A percentile compares a stretch with the other conserved stretches of the same genome.
phyloP scores from a whole-genome alignment of 2,329 filamentous ascomycete species.

The Aaosphaeria pasadenensis region DNA sequence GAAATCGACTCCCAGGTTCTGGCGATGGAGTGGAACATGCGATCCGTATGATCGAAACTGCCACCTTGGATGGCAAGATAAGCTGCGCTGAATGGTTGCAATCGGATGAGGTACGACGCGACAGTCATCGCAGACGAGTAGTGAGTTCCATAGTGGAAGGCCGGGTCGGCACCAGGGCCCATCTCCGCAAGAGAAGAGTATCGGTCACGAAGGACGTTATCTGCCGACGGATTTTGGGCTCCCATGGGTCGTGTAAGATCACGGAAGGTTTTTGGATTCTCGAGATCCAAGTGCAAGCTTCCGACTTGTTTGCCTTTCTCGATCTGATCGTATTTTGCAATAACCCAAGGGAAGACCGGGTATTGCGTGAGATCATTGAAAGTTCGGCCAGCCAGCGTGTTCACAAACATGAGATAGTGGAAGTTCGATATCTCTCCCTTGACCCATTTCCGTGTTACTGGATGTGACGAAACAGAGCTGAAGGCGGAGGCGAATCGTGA shows the following conservation, averaged over 20 bases:
- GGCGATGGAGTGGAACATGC: conserved; percentile 89
- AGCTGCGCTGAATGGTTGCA: conserved; percentile 95
- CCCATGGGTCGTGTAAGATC: conserved; percentile 97
- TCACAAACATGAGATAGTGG: conserved; percentile 97
- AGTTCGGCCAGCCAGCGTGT: conserved; percentile 92
- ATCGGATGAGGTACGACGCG: conserved; percentile 88
- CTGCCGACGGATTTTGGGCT: conserved; percentile 73
- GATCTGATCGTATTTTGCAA: conserved; percentile 76
- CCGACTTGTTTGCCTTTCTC: too few relatives aligned
- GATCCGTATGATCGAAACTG: conserved; percentile 91
- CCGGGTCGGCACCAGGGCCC: conserved; percentile 70
- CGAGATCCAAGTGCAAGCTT: conserved; percentile 85
- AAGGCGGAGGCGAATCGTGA: conserved; percentile 93
- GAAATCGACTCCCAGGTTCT: conserved; percentile 91
- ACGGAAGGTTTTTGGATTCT: conserved; percentile 79
- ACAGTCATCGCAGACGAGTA: conserved; percentile 99
- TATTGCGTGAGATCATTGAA: conserved; percentile 99
- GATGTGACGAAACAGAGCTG: conserved; percentile 75
- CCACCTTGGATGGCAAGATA: conserved; percentile 94
- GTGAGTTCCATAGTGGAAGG: conserved; percentile 94
- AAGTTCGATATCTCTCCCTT: conserved; percentile 97
- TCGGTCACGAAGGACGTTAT: conserved; percentile 76
- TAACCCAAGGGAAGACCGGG: conserved; percentile 94
- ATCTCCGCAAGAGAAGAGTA: conserved; percentile 90
- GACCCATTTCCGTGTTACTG: conserved; percentile 85